Base-by-base conservation (phyloP, 352 stramenopile genomes). In the Globisporangium spinosum region DNA sequence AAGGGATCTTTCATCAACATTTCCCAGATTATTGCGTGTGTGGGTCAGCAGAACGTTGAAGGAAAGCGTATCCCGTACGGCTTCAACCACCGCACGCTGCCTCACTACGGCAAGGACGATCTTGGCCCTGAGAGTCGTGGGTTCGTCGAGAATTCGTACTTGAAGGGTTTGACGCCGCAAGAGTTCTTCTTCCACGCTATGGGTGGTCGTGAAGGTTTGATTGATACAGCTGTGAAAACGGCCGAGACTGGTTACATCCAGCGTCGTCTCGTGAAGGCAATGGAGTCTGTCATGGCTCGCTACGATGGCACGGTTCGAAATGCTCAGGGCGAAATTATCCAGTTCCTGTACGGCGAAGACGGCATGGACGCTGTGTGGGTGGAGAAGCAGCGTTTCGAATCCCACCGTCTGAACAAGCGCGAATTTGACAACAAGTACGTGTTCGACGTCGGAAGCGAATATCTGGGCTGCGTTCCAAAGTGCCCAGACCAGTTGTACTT, bases 161-260 rank as follows among this genome's bases (percentile, higher is more conserved):
- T 99, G 58, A 97, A 97, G 74, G 92, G 92, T 61, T 70, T 98
- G 75, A 96, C 89, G 15, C 91, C 92, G 13, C 87, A 95, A 45
- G 98, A 99, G 80, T 99, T 99, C 74, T 99, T 99, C 77, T 99
- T 99, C 76, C 97, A 99, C 85, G 98, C 98, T 25, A 99, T 99
- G 97, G 97, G 97, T 90, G 97, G 97, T 83, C 93, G 97, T 75
- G 97, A 99, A 92, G 98, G 96, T 93, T 82, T 98, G 60, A 99
- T 99, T 82, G 98, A 99, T 94, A 99, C 98, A 20, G 98, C 98
- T 29, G 98, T 99, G 72, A 99, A 99, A 84, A 99, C 98, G 8
- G 96, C 97, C 43, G 95, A 99, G 73, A 99, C 98, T 29, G 98
- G 98, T 45, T 99, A 99, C 75, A 99, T 99, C 73, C 98, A 99